Base-by-base conservation (phyloP, 768 basidiomycete species). In the Amanita muscaria region DNA sequence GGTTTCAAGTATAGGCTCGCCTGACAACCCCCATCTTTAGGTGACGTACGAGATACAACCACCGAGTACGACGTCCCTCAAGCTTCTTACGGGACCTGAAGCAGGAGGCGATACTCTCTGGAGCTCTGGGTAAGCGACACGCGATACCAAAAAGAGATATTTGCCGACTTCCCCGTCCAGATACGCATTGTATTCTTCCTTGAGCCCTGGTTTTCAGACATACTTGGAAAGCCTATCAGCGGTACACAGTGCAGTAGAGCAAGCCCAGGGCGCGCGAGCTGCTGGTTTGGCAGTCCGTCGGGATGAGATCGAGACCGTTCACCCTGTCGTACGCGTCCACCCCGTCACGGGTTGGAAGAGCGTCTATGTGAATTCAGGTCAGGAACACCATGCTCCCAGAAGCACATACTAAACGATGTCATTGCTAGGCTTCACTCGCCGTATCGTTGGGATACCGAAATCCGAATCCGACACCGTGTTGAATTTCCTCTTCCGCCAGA, bases 291-390 rank as follows among this genome's bases (percentile, higher is more conserved):
- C 76, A 42, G 83, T 88, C 19, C 78, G 86, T 22, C 71, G 88
- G 31, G 66, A 82, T 46, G 70, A 74, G 41, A 62, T 87, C 47
- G 83, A 87, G 62, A 74, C 75, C 3, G 54, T 84, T 24, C 88
- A 90, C 59, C 88, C 88, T 14, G 67, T 91, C 37, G 83, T 91
- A 43, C 80, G 88, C 37, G 85, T 89, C 9, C 82, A 90, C 58
- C 88, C 89, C 15, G 80, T 72, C 1, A 92, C 88, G 1, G 86
- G 88, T 10, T 84, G 80, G 77, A 89, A 90, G 72, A 79, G 77
- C 47, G 64, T 91, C 49, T 89, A 80, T 55, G 80, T 90, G 56
- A 89, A 91, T 57, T 79, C 83, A 27, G 82, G 79, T 74, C 47
- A 21, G 68, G 53, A 4, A 7, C 10, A n/a, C 6, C 5, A 21